Conservation (phyloP, 805 yeast genomes). For the Lachancea sp. region DNA sequence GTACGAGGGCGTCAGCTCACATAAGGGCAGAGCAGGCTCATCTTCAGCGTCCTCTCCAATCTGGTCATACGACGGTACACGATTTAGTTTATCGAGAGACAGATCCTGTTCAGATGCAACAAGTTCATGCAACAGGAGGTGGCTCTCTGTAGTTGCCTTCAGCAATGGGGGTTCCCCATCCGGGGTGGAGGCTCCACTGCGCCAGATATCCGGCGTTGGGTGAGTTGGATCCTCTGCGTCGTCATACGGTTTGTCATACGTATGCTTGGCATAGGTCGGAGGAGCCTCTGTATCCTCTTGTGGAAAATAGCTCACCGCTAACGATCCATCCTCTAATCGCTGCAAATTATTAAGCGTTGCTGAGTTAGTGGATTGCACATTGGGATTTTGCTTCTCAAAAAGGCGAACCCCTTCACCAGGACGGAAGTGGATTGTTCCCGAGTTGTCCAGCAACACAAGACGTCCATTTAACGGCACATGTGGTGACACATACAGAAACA, state of each 20-base stretch:
- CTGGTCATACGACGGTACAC: slow-evolving; percentile 71
- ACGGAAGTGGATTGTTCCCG: slow-evolving; percentile 39
- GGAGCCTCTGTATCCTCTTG: slow-evolving; percentile 54
- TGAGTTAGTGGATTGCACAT: slow-evolving; percentile 1
- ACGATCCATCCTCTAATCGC: slow-evolving; percentile 19
- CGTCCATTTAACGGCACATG: slow-evolving; percentile 53
- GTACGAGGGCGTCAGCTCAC: slow-evolving; percentile 54
- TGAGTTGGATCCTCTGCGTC: slow-evolving; percentile 19
- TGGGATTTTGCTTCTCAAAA: slow-evolving; percentile 14
- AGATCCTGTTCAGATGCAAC: slow-evolving; percentile 10
- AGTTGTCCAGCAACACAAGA: slow-evolving; percentile 34
- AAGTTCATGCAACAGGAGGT: not conserved
- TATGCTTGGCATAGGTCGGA: slow-evolving; percentile 66
- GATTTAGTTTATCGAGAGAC: slow-evolving; percentile 40
- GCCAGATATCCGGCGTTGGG: not conserved
- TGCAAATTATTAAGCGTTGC: slow-evolving; percentile 6
- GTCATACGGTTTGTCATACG: slow-evolving; percentile 60
- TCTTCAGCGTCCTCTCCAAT: slow-evolving; percentile 50
- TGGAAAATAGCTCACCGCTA: slow-evolving; percentile 24
- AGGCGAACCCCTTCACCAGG: slow-evolving; percentile 33
- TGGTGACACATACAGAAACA: slow-evolving; percentile 65
- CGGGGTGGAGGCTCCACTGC: slow-evolving; percentile 5
- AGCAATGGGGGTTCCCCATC: not conserved
- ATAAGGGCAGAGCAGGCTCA: slow-evolving; percentile 26
- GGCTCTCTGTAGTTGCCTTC: slow-evolving; percentile 4